Base-by-base conservation (phyloP, 169 alveolate species). In the Eimeria tenella region DNA sequence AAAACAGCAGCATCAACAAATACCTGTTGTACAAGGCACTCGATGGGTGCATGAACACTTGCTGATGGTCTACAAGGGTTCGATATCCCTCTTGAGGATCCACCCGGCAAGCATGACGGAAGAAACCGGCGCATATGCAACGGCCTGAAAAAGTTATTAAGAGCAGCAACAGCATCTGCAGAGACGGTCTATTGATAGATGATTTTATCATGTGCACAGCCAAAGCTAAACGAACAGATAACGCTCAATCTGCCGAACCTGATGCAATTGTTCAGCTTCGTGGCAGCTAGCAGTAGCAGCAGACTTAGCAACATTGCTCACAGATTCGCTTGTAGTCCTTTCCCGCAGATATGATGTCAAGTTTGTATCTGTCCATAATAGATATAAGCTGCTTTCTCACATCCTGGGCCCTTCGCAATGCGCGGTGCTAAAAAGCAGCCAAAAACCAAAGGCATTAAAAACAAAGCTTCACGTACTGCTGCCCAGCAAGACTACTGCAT, bases 51-150 rank as follows among this genome's bases (percentile, higher is more conserved):
- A 99, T 98, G 96, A 96, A 99, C 4, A 99, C 99, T 70, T 98
- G 98, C 90, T 99, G 99, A 93, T 98, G 98, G 93, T 99, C 99
- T 50, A 98, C 95, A 19, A 99, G 94, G 1, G 99, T 98, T 88
- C 99, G 97, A 94, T 99, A 99, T 23, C 99, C 99, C 95, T 99
- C 99, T 88, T 98, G 98, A 31, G 99, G 98, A 94, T 99, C 99
- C 94, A 98, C 98, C 90, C 98, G 98, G 62, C 99, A 99, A 1
- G 99, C 99, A 96, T 99, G 99, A 50, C 97, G 97, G 96, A 99
- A 99, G 98, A 98, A 99, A 7, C 99, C 99, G 0, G 99, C 99
- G 88, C 99, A 97, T 50, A 99, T 99, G 79, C 94, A 89, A 50
- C 94, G 94, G 21, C 94, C 94, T 89, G 81, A 62, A 53, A n/a